Conservation (phyloP, 352 stramenopile species). For the Plasmopara viticola region DNA sequence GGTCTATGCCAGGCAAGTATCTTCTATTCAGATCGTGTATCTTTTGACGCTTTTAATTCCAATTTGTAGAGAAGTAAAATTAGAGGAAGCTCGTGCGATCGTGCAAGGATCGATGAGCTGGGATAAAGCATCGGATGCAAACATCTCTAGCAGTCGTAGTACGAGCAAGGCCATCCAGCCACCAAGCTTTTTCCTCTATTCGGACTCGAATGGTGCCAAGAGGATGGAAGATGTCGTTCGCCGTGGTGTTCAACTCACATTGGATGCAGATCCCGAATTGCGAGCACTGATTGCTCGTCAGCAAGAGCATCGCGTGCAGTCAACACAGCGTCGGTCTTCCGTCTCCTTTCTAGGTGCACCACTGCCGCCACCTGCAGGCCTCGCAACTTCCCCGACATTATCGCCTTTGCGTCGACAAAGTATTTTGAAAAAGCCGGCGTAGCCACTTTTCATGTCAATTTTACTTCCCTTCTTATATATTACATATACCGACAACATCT, state of each 20-base stretch:
- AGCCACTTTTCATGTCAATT: neutral
- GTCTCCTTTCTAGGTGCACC: constrained; percentile 15
- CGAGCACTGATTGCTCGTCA: constrained; percentile 42
- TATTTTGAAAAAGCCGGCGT: constrained; percentile 18
- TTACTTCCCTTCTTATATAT: neutral
- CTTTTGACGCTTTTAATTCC: neutral
- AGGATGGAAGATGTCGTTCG: constrained; percentile 56
- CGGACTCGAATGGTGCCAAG: constrained; percentile 17
- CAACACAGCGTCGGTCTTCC: constrained; percentile 24
- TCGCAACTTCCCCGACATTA: constrained; percentile 1
- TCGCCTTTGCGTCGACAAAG: constrained; percentile 18
- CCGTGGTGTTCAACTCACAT: constrained; percentile 54
- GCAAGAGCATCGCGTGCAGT: constrained; percentile 18
- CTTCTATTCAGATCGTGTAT: neutral
- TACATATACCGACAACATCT: neutral
- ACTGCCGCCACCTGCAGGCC: neutral
- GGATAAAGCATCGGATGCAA: constrained; percentile 13
- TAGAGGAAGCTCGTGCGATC: constrained; percentile 68
- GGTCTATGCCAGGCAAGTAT: constrained; percentile 40
- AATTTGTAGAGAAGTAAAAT: constrained; percentile 38
- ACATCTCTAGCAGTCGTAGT: constrained; percentile 6
- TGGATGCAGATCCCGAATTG: constrained; percentile 61
- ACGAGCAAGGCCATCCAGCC: constrained; percentile 7
- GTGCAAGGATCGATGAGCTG: constrained; percentile 50
- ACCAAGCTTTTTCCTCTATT: constrained; percentile 51